Conservation (phyloP, 2,329 filamentous ascomycete genomes). For the Botrytis pseudocinerea region DNA sequence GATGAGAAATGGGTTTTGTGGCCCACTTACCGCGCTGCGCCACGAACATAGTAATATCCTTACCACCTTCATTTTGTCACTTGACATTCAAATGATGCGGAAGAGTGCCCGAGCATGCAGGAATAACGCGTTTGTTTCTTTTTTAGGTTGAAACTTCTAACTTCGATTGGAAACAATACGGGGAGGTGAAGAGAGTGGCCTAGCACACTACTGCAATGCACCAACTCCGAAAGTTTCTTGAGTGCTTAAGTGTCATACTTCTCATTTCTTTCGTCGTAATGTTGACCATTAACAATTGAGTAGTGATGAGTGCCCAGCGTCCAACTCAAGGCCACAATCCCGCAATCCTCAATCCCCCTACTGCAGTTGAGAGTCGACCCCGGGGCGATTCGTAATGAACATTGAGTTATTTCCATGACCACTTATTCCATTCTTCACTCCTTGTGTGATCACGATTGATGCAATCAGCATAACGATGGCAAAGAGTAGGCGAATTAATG, state of each 20-base stretch:
- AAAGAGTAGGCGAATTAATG: neutral
- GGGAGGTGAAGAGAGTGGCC: conserved; percentile 9
- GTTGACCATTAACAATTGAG: conserved; percentile 7
- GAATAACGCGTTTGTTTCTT: neutral
- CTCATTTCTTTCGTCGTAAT: conserved; percentile 19
- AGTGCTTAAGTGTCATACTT: neutral
- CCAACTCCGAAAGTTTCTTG: neutral
- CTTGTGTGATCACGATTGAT: neutral
- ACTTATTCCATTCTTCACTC: conserved; percentile 1
- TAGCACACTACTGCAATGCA: conserved; percentile 15
- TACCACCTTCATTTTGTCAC: conserved; percentile 19
- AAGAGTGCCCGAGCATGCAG: conserved; percentile 3
- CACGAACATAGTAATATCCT: conserved; percentile 14
- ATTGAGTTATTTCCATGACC: conserved; percentile 11
- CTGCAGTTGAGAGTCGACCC: neutral
- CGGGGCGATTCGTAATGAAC: conserved; percentile 10
- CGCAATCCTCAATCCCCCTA: conserved; percentile 15
- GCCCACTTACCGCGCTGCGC: conserved; percentile 19
- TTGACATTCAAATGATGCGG: conserved; percentile 23
- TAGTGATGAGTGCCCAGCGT: conserved; percentile 3
- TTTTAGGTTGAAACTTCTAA: conserved; percentile 14
- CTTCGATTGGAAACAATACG: conserved; percentile 20
- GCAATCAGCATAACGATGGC: conserved; percentile 1
- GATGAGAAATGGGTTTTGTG: conserved; percentile 1
- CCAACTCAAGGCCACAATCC: conserved; percentile 7